These are phyloP conservation scores for Leucogyrophana mollusca DNA, from an alignment of 768 basidiomycete genomes.

Conservation along the genomic window DNA sequence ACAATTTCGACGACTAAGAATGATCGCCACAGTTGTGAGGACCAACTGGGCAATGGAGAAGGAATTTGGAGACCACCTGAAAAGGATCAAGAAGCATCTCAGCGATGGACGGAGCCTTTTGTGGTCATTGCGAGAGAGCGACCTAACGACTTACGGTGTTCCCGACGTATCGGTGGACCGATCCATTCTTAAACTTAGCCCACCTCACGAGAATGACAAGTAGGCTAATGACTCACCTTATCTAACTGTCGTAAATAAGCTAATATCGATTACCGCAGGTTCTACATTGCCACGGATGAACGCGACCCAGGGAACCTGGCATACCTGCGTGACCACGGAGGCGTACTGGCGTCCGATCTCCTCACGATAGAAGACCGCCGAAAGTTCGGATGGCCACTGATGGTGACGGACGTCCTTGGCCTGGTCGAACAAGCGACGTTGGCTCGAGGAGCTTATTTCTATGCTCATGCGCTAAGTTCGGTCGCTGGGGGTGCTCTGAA, in stretches of 20 bases:
- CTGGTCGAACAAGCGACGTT: constrained; percentile 34
- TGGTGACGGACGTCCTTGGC: constrained; percentile 32
- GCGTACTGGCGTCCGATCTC: constrained; percentile 30
- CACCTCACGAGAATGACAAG: neutral
- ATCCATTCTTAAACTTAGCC: neutral
- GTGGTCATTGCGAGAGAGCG: neutral
- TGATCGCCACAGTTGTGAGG: constrained; percentile 10
- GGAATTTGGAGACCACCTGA: constrained; percentile 21
- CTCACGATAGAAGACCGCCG: constrained; percentile 33
- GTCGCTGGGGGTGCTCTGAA: constrained; percentile 32
- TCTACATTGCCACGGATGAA: constrained; percentile 27
- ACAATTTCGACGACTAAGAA: neutral
- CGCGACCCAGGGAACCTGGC: constrained; percentile 21
- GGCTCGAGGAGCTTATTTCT: constrained; percentile 25
- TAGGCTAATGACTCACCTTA: neutral
- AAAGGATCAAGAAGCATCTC: constrained; percentile 19
- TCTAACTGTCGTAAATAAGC: neutral
- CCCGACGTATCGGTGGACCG: neutral
- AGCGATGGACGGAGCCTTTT: constrained; percentile 16
- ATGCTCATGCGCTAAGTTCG: constrained; percentile 29
- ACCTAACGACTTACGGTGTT: neutral
- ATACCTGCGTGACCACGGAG: constrained; percentile 23
- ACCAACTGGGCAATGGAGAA: constrained; percentile 25
- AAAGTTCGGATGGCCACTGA: constrained; percentile 29
- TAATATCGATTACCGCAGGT: neutral